Evolutionary conservation across 805 yeast genomes (phyloP).

Genomic region (Hanseniaspora taiwanica): DNA sequence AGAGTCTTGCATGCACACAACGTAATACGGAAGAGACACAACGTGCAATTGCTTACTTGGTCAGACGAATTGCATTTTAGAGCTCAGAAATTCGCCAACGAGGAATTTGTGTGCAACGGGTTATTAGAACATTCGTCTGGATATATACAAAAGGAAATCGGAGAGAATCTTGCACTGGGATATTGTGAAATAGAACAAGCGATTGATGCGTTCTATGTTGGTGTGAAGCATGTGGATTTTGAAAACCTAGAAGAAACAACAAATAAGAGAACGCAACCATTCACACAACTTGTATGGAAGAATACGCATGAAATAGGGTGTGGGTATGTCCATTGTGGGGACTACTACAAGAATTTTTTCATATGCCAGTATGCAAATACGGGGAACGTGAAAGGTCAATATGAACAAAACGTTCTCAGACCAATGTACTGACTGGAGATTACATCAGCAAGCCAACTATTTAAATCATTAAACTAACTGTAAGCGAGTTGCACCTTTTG

Average conservation of each 20-base stretch:
- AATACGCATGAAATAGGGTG: slow-evolving; percentile 1
- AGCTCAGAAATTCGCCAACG: slow-evolving; percentile 45
- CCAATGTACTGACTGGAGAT: not conserved
- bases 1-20: slow-evolving; percentile 55
- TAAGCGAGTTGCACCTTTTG: too few relatives aligned
- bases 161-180: slow-evolving; percentile 77
- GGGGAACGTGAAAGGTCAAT: not conserved
- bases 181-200: slow-evolving; percentile 20
- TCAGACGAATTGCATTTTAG: slow-evolving; percentile 33
- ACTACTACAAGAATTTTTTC: not conserved
- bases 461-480: not conserved
- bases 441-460: not conserved
- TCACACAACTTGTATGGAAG: slow-evolving; percentile 4
- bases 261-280: not conserved
- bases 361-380: not conserved
- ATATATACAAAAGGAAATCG: slow-evolving; percentile 38
- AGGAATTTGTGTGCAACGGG: slow-evolving; percentile 34
- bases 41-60: slow-evolving; percentile 44
- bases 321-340: not conserved
- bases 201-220: slow-evolving; percentile 1
- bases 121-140: slow-evolving; percentile 40
- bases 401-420: not conserved
- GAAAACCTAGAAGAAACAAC: not conserved
- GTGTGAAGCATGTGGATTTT: slow-evolving; percentile 1
- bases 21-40: slow-evolving; percentile 38